Evolutionary conservation across 495 filamentous ascomycete genomes (phyloP).

Genomic region (Talaromyces borbonicus): DNA sequence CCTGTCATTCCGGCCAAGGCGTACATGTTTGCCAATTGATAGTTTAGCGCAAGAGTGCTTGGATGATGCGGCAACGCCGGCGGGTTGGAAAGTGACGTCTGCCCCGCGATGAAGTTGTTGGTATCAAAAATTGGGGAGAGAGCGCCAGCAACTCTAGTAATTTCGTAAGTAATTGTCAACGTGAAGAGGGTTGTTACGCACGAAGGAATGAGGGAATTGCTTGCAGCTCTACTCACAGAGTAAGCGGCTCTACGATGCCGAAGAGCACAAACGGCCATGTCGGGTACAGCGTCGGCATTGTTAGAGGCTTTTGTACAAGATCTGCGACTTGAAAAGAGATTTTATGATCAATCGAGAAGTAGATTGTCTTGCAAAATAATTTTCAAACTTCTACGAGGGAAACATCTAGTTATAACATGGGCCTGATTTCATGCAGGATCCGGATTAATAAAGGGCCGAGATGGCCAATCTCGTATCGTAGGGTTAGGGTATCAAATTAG

Average conservation of each 20-base stretch:
- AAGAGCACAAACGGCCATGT: slow-evolving; percentile 35
- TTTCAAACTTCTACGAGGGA: too few species aligned
- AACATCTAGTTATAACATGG: too few species aligned
- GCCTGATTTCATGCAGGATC: too few species aligned
- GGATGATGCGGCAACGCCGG: slow-evolving; percentile 23
- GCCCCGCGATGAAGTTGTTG: slow-evolving; percentile 49
- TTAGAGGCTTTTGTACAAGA: not conserved
- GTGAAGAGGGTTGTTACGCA: not conserved
- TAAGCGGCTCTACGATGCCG: slow-evolving; percentile 54
- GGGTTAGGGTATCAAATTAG: too few species aligned
- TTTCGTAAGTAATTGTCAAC: slow-evolving; percentile 4
- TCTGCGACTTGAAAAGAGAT: too few species aligned
- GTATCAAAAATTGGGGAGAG: slow-evolving; percentile 44
- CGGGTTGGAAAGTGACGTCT: slow-evolving; percentile 36
- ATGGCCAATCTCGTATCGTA: too few species aligned
- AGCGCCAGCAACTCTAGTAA: slow-evolving; percentile 43
- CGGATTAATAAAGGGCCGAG: too few species aligned
- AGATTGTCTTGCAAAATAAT: too few species aligned
- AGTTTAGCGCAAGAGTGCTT: slow-evolving; percentile 39
- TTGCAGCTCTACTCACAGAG: slow-evolving; percentile 46
- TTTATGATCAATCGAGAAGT: too few species aligned
- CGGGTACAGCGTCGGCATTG: slow-evolving; percentile 31
- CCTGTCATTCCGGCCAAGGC: slow-evolving; percentile 53
- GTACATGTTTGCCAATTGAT: slow-evolving; percentile 62
- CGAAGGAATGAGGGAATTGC: too few species aligned